Percentiles rank a stretch among this genome's conserved stretches.
These are phyloP conservation scores for Diaporthe citriasiana DNA, from an alignment of 2,329 filamentous ascomycete genomes.

Conservation along the genomic window DNA sequence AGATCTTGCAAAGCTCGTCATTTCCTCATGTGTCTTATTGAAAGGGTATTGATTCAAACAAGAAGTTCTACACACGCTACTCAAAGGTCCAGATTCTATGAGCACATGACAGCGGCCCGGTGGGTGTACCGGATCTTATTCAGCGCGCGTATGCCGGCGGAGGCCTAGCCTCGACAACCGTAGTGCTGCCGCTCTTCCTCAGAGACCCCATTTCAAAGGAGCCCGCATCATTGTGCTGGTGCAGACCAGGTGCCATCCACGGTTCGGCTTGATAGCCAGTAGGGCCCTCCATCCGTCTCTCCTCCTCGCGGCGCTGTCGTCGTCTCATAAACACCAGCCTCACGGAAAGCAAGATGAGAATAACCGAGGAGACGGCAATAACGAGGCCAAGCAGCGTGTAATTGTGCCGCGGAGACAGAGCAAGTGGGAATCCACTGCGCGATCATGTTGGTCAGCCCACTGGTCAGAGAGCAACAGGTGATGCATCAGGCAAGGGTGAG, in stretches of 20 bases:
- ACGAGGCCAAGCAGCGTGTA: conserved; percentile 64
- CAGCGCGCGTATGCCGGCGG: conserved; percentile 2
- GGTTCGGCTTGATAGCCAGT: conserved; percentile 39
- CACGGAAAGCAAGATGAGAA: conserved; percentile 55
- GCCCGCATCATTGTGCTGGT: background rate
- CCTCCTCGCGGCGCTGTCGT: conserved; percentile 41
- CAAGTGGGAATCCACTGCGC: conserved; percentile 69
- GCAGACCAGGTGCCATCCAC: conserved; percentile 30
- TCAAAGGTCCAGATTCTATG: background rate
- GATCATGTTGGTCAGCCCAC: conserved; percentile 29
- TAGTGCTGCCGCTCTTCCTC: conserved; percentile 29
- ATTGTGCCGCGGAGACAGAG: conserved; percentile 62
- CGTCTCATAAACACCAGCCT: conserved; percentile 52
- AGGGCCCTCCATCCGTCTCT: conserved; percentile 14
- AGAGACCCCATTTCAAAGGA: conserved; percentile 27
- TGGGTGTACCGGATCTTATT: background rate
- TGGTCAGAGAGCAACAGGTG: background rate
- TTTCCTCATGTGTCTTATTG: background rate
- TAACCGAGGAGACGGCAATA: conserved; percentile 58
- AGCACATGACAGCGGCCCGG: background rate
- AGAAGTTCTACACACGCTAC: background rate
- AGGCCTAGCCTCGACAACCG: conserved; percentile 16
- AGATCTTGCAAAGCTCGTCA: background rate
- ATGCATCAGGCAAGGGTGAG: background rate
- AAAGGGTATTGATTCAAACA: background rate